Percentiles rank a stretch among this genome's conserved stretches.
Evolutionary conservation across 345 rosid species (phyloP).

Genomic region (Xanthoceras sorbifolium): DNA sequence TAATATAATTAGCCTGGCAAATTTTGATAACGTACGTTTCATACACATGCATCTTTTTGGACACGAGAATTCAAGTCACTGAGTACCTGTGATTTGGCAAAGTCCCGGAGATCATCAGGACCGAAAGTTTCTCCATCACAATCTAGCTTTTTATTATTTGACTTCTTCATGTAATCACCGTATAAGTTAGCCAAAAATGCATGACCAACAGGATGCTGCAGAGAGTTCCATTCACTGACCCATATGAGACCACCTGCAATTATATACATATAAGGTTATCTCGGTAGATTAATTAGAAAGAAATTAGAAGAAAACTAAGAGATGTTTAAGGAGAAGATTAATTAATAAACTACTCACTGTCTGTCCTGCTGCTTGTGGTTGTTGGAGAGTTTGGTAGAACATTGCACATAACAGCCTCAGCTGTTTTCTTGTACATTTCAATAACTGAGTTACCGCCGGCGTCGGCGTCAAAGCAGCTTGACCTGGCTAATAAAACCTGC

Average conservation of each 20-base stretch:
- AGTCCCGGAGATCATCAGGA: conserved; percentile 81
- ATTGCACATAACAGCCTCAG: conserved; percentile 88
- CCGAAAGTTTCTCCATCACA: conserved; percentile 59
- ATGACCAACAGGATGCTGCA: conserved; percentile 85
- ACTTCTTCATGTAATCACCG: conserved; percentile 89
- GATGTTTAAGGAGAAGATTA: not conserved
- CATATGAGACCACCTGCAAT: conserved; percentile 81
- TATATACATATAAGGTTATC: not conserved
- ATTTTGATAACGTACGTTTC: no score
- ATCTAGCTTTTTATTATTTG: conserved; percentile 55
- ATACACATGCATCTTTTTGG: no score
- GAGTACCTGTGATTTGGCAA: conserved; percentile 83
- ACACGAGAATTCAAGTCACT: not conserved
- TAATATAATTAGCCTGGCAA: no score
- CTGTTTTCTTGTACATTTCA: conserved; percentile 59
- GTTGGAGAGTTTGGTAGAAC: conserved; percentile 83
- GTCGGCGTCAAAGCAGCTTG: conserved; percentile 63
- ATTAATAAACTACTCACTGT: conserved; percentile 35
- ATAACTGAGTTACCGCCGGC: conserved; percentile 45
- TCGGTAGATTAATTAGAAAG: not conserved
- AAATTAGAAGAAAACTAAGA: no score
- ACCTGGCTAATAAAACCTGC: conserved; percentile 82
- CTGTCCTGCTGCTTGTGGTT: conserved; percentile 78
- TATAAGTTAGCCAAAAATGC: conserved; percentile 87
- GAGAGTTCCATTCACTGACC: conserved; percentile 80